Conservation (phyloP, 108 stramenopile species). For the Hondaea fermentalgiana region DNA sequence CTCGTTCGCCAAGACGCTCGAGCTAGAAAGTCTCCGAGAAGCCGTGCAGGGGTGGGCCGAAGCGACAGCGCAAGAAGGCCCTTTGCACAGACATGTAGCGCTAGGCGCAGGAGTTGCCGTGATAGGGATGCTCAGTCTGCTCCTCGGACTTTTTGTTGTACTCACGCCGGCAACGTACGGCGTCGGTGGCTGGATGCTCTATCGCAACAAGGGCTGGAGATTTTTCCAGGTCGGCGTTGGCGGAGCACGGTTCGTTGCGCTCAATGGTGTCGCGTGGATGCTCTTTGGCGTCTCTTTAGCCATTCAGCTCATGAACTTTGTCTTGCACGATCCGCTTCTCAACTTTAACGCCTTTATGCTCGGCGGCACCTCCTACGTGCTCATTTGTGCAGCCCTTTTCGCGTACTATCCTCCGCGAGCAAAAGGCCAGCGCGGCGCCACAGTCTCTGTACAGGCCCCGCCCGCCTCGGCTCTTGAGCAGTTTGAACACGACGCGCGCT, state of each 20-base stretch:
- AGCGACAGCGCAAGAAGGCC: neutral
- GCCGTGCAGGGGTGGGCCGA: neutral
- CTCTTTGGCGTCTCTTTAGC: neutral
- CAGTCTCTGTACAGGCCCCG: neutral
- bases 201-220: neutral
- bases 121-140: neutral
- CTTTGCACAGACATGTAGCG: neutral
- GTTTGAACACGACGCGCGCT: neutral
- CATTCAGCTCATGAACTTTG: neutral
- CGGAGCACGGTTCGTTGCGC: neutral
- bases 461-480: neutral
- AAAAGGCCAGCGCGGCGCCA: neutral
- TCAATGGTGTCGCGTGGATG: constrained; percentile 7
- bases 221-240: constrained; percentile 3
- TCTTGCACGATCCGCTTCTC: neutral
- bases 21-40: neutral
- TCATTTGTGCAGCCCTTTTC: neutral
- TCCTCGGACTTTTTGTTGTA: neutral
- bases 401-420: neutral
- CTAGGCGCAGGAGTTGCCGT: neutral
- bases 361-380: neutral
- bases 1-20: neutral
- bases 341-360: constrained; percentile 6
- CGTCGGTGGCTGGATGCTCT: constrained; percentile 10
- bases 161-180: neutral